These are phyloP conservation scores for Pinus taeda DNA, from an alignment of 75 land plant species.

Conservation along the genomic window DNA sequence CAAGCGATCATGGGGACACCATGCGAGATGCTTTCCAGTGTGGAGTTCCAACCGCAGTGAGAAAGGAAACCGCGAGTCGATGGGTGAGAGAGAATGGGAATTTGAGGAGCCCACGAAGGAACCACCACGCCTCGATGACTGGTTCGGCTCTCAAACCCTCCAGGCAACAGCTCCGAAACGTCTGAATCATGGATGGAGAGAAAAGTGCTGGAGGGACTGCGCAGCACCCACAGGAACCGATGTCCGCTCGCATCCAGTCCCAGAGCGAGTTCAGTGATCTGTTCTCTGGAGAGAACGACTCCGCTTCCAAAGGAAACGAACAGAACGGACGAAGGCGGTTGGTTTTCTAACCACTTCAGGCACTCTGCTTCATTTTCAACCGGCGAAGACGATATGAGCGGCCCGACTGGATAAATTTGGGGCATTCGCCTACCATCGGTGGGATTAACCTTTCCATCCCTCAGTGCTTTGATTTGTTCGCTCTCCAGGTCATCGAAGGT, in stretches of 20 bases:
- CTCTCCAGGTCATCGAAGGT: neutral
- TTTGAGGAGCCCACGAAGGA: neutral
- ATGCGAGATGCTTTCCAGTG: neutral
- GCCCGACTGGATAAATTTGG: neutral
- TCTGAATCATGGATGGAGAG: neutral
- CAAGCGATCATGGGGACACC: slow-evolving; percentile 34
- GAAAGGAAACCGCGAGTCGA: slow-evolving; percentile 10
- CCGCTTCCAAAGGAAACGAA: slow-evolving; percentile 38
- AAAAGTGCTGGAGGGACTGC: neutral
- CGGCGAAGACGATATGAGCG: neutral
- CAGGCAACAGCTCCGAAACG: neutral
- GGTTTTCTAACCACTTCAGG: slow-evolving; percentile 22
- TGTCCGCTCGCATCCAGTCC: neutral
- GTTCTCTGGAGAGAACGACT: slow-evolving; percentile 8
- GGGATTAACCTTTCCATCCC: neutral
- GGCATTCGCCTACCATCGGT: neutral
- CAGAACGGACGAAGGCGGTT: slow-evolving; percentile 15
- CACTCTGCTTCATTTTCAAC: neutral
- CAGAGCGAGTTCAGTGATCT: slow-evolving; percentile 13
- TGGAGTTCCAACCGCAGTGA: slow-evolving; percentile 11
- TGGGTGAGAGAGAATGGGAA: slow-evolving; percentile 17
- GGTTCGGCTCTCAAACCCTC: neutral
- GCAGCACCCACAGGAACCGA: neutral
- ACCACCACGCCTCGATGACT: neutral
- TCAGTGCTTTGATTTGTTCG: neutral